A percentile compares a stretch with the other conserved stretches of the same genome.
phyloP scores from a whole-genome alignment of 2,329 filamentous ascomycete genomes.

The Aspergillus tubingensis region DNA sequence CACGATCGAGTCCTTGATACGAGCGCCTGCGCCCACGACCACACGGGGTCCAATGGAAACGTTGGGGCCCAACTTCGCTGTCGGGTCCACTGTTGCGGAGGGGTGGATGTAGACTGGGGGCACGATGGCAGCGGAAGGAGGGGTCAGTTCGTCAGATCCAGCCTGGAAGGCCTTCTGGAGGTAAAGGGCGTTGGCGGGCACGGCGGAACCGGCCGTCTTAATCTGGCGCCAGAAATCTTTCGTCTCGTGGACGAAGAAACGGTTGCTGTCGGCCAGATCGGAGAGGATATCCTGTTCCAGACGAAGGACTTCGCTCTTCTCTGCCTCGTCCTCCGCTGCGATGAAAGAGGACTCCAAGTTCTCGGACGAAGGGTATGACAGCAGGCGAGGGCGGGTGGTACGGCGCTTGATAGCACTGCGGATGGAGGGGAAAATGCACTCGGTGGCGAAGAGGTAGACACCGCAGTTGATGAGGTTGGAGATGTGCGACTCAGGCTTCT shows the following conservation, averaged over 20 bases:
- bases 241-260: constrained; percentile 97
- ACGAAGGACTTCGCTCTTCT: constrained; percentile 83
- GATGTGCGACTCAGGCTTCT: constrained; percentile 97
- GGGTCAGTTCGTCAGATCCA: constrained; percentile 76
- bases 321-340: constrained; percentile 69
- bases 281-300: constrained; percentile 96
- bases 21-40: constrained; percentile 78
- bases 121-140: constrained; percentile 82
- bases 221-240: constrained; percentile 99
- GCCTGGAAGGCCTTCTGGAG: constrained; percentile 89
- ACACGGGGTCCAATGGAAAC: constrained; percentile 93
- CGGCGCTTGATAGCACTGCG: constrained; percentile 93
- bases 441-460: constrained; percentile 94
- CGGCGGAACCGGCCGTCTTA: constrained; percentile 96
- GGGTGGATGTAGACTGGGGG: constrained; percentile 95
- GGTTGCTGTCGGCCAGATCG: constrained; percentile 93
- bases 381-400: constrained; percentile 82
- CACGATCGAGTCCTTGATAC: constrained; percentile 94
- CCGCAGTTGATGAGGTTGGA: constrained; percentile 99
- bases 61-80: constrained; percentile 94
- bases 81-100: constrained; percentile 84
- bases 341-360: constrained; percentile 75
- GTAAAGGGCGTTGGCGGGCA: constrained; percentile 95
- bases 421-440: constrained; percentile 95
- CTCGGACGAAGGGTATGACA: constrained; percentile 95